These are phyloP conservation scores for Globisporangium rhizosaccharum DNA, from an alignment of 352 stramenopile genomes.

Conservation along the genomic window DNA sequence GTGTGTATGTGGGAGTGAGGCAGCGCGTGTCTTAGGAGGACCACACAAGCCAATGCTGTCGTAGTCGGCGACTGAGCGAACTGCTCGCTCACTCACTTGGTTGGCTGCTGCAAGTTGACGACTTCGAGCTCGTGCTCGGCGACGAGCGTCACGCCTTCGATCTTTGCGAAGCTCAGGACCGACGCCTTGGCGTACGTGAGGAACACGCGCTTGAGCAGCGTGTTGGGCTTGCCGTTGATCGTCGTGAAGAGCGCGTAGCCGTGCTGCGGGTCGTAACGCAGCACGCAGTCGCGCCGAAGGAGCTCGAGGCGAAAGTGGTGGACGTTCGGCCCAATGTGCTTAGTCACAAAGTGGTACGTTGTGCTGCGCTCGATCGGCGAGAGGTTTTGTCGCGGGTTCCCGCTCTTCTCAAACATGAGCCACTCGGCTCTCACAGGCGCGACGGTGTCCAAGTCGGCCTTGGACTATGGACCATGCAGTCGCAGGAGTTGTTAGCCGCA, in stretches of 20 bases:
- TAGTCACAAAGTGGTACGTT: constrained; percentile 43
- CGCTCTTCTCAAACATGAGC: constrained; percentile 64
- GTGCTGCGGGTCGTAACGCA: constrained; percentile 32
- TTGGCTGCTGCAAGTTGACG: background rate
- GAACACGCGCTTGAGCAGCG: constrained; percentile 45
- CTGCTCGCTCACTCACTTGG: constrained; percentile 4
- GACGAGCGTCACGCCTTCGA: constrained; percentile 35
- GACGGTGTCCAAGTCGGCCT: constrained; percentile 24
- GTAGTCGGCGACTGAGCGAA: background rate
- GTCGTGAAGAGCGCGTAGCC: constrained; percentile 47
- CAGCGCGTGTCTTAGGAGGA: no score
- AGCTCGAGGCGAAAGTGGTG: constrained; percentile 43
- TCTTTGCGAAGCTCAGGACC: constrained; percentile 26
- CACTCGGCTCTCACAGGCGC: constrained; percentile 46
- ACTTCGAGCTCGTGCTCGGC: constrained; percentile 33
- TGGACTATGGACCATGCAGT: constrained; percentile 10
- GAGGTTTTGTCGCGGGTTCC: constrained; percentile 47
- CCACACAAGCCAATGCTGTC: background rate
- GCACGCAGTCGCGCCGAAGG: constrained; percentile 35
- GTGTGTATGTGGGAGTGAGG: no score
- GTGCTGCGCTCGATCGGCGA: constrained; percentile 48
- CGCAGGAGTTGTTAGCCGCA: background rate
- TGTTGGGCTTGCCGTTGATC: constrained; percentile 52
- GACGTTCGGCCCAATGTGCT: constrained; percentile 36
- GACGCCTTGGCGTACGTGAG: constrained; percentile 31